Percentiles rank a stretch among this genome's conserved stretches.
Evolutionary conservation across 2,329 filamentous ascomycete species (phyloP).

Genomic region (Neonectria magnoliae): DNA sequence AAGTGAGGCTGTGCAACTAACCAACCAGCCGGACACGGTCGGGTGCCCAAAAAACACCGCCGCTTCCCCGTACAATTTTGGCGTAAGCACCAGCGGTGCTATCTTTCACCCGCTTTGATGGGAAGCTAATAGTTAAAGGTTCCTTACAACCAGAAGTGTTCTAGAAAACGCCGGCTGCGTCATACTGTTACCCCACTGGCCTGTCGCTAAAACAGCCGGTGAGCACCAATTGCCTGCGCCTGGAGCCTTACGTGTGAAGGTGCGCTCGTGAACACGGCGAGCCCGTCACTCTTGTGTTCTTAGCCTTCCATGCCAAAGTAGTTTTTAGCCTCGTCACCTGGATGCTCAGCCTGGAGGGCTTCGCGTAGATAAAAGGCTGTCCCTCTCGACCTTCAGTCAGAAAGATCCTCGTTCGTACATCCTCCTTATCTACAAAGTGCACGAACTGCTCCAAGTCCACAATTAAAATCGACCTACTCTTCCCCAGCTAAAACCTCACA

Average conservation of each 20-base stretch:
- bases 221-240: neutral
- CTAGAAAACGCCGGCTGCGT: neutral
- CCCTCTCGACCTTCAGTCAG: neutral
- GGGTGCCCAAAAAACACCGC: too few species aligned
- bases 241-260: neutral
- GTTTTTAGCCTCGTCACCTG: too few species aligned
- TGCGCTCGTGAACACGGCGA: neutral
- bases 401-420: neutral
- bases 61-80: too few species aligned
- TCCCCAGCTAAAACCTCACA: neutral
- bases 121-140: too few species aligned
- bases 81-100: too few species aligned
- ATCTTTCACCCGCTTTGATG: too few species aligned
- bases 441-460: neutral
- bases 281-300: too few species aligned
- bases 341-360: neutral
- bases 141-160: neutral
- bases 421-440: neutral
- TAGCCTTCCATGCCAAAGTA: neutral
- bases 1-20: neutral
- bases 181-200: neutral
- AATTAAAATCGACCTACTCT: neutral
- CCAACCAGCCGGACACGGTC: neutral
- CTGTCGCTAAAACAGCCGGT: neutral
- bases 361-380: neutral